These are phyloP conservation scores for Mortierella sp. DNA, from an alignment of 371 early-diverging fungal species.

Conservation along the genomic window DNA sequence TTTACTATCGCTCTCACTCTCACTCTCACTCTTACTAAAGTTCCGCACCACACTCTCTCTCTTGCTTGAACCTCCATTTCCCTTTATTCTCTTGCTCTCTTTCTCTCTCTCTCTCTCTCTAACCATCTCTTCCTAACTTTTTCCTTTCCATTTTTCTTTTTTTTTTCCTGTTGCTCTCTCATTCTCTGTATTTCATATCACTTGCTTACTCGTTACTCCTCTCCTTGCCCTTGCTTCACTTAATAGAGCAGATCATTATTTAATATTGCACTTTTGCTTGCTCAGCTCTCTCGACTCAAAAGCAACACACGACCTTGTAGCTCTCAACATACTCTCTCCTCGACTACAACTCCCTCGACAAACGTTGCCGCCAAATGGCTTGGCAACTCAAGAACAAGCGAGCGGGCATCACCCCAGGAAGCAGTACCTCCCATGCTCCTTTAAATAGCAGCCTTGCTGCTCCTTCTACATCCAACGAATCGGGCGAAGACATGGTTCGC, in stretches of 20 bases:
- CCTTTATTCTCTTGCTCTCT: conserved; percentile 3
- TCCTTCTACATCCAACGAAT: conserved; percentile 14
- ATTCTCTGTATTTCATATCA: no score
- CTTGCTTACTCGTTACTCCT: neutral
- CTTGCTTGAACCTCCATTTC: no score
- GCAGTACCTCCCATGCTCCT: neutral
- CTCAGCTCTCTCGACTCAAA: neutral
- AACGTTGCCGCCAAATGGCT: conserved; percentile 25
- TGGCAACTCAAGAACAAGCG: conserved; percentile 58
- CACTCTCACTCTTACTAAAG: neutral
- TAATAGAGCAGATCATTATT: conserved; percentile 3
- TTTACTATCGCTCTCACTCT: conserved; percentile 2
- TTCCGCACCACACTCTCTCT: no score
- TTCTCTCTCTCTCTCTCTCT: neutral
- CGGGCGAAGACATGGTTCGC: conserved; percentile 43
- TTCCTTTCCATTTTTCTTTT: neutral
- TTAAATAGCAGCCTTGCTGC: neutral
- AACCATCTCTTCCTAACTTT: neutral
- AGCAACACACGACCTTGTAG: conserved; percentile 4
- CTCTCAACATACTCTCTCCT: conserved; percentile 5
- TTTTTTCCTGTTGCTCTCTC: neutral
- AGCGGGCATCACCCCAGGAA: conserved; percentile 15
- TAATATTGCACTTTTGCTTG: neutral
- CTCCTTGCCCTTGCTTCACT: neutral
- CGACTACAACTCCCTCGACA: conserved; percentile 4